phyloP scores from a whole-genome alignment of 2,329 filamentous ascomycete genomes.

The Drechslerella coelobrocha region DNA sequence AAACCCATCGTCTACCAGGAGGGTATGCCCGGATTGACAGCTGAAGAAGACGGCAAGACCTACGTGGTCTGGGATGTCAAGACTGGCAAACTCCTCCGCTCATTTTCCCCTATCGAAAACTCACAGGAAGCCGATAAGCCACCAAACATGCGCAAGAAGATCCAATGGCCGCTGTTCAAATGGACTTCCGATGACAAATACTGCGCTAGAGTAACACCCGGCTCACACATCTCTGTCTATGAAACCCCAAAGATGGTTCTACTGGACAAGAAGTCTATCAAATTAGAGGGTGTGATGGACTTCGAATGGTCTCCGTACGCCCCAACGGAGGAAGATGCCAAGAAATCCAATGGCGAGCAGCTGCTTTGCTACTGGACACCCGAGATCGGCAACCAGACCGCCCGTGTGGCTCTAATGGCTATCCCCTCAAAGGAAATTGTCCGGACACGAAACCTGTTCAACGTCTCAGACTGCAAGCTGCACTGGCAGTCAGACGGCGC shows the following conservation, averaged over 20 bases:
- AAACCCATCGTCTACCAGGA: constrained; percentile 91
- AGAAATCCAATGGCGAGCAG: constrained; percentile 79
- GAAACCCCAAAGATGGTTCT: constrained; percentile 88
- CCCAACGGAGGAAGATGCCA: constrained; percentile 80
- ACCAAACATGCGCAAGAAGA: constrained; percentile 78
- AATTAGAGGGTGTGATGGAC: constrained; percentile 95
- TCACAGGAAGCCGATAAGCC: constrained; percentile 68
- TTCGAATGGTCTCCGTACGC: constrained; percentile 96
- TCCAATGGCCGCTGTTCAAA: constrained; percentile 98
- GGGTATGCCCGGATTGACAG: constrained; percentile 79
- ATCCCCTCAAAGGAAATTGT: constrained; percentile 94
- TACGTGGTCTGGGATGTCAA: constrained; percentile 98
- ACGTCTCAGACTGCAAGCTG: constrained; percentile 94
- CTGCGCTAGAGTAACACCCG: constrained; percentile 87
- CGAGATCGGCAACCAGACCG: constrained; percentile 95
- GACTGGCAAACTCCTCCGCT: constrained; percentile 85
- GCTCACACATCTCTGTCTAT: constrained; percentile 88
- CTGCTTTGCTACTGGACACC: constrained; percentile 99
- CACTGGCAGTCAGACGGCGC: constrained; percentile 97
- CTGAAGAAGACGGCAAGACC: constrained; percentile 98
- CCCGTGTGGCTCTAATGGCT: constrained; percentile 95
- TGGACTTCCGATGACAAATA: constrained; percentile 99
- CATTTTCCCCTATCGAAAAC: constrained; percentile 87
- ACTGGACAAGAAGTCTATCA: constrained; percentile 88
- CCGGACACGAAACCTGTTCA: constrained; percentile 95